phyloP scores from a whole-genome alignment of 2,329 filamentous ascomycete genomes.

The Fusarium illudens region DNA sequence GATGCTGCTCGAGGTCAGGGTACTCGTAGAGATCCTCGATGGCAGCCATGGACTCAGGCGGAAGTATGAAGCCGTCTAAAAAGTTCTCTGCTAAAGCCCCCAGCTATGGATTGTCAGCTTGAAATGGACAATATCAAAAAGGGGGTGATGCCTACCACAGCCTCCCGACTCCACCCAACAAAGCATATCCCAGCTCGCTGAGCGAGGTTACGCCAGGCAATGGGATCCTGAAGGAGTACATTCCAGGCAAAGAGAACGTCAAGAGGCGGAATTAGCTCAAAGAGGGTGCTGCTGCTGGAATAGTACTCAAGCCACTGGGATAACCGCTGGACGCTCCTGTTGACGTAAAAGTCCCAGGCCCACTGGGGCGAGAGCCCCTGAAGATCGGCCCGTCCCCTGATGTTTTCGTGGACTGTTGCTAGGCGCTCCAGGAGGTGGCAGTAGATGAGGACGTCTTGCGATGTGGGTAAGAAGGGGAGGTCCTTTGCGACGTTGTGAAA shows the following conservation, averaged over 20 bases:
- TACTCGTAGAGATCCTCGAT: too few relatives aligned
- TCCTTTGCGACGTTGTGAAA: background rate
- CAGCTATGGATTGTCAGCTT: conserved; percentile 12
- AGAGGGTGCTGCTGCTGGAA: background rate
- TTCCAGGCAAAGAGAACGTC: conserved; percentile 30
- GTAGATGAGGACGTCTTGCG: conserved; percentile 10
- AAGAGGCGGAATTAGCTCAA: conserved; percentile 11
- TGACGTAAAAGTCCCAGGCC: conserved; percentile 34
- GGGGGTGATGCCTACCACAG: conserved; percentile 13
- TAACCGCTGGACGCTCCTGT: conserved; percentile 17
- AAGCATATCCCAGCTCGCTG: background rate
- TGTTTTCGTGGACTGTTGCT: background rate
- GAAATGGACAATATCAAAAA: background rate
- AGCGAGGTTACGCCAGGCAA: conserved; percentile 1
- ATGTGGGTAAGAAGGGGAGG: conserved; percentile 2
- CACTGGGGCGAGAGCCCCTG: too few relatives aligned
- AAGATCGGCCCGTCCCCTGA: too few relatives aligned
- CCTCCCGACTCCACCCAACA: conserved; percentile 11
- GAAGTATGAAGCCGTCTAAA: conserved; percentile 7
- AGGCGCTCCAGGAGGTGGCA: conserved; percentile 26
- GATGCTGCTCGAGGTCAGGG: too few relatives aligned
- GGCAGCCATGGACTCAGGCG: too few relatives aligned
- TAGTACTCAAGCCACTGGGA: conserved; percentile 12
- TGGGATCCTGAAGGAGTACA: conserved; percentile 11
- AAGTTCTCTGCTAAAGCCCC: conserved; percentile 1